Percentiles rank a stretch among this genome's conserved stretches.
phyloP scores from a whole-genome alignment of 2,329 filamentous ascomycete genomes.

The Bipolaris victoriae region DNA sequence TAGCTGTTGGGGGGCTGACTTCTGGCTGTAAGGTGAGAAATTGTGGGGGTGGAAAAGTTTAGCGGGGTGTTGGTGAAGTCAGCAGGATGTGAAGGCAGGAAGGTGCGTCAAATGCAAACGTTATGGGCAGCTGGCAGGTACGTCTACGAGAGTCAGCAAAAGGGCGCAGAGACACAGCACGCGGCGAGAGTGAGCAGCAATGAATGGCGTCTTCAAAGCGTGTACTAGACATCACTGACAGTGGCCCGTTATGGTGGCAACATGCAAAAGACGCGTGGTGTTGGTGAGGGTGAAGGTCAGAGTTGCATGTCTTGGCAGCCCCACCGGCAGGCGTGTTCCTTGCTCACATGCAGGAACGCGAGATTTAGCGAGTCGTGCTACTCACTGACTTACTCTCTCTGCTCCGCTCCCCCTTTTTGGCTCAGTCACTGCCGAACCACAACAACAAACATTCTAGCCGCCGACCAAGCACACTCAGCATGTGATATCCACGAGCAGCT shows the following conservation, averaged over 20 bases:
- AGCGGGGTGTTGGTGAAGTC: too few species aligned
- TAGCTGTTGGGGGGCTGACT: too few species aligned
- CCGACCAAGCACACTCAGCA: background rate
- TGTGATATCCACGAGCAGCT: background rate
- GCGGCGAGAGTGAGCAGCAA: slow-evolving; percentile 6
- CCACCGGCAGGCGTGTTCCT: background rate
- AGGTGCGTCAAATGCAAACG: background rate
- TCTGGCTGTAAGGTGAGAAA: too few species aligned
- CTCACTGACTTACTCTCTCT: too few species aligned
- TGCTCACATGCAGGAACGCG: slow-evolving; percentile 16
- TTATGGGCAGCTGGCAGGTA: slow-evolving; percentile 4
- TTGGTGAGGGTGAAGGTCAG: background rate
- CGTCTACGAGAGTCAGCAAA: background rate
- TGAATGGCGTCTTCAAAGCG: background rate
- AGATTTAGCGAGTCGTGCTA: slow-evolving; percentile 7
- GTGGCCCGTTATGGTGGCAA: background rate
- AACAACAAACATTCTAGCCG: background rate
- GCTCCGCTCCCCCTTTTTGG: background rate
- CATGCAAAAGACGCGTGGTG: background rate
- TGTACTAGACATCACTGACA: background rate
- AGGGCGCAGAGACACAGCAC: too few species aligned
- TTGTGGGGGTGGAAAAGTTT: background rate
- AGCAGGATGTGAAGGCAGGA: background rate
- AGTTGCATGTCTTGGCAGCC: slow-evolving; percentile 7
- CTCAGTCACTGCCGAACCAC: background rate